phyloP scores from a whole-genome alignment of 352 stramenopile genomes.

The Pythium scleroteichum region DNA sequence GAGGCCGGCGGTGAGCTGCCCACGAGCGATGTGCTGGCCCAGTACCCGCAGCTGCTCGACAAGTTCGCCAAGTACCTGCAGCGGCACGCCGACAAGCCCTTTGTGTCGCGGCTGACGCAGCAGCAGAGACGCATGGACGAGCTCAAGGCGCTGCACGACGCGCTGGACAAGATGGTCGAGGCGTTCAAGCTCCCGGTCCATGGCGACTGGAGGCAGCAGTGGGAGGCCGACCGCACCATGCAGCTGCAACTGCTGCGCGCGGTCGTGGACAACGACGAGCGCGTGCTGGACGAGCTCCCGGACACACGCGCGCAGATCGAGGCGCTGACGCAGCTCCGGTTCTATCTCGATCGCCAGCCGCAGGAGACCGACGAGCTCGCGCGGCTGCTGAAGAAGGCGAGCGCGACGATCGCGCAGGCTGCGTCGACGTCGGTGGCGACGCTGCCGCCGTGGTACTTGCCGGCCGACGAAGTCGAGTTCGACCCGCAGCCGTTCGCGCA shows the following conservation, averaged over 20 bases:
- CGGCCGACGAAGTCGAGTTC: slow-evolving; percentile 8
- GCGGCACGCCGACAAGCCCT: not conserved
- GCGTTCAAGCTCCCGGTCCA: not conserved
- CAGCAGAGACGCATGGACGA: slow-evolving; percentile 4
- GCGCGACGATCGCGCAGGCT: slow-evolving; percentile 5
- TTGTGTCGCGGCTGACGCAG: slow-evolving; percentile 1
- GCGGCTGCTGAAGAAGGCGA: not conserved
- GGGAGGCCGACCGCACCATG: not conserved
- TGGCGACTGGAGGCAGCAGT: slow-evolving; percentile 3
- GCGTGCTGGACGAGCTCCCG: slow-evolving; percentile 1
- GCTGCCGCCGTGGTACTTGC: slow-evolving; percentile 13
- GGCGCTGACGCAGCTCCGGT: slow-evolving; percentile 1
- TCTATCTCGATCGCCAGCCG: not conserved
- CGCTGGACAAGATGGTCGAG: slow-evolving; percentile 5
- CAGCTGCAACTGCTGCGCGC: not conserved
- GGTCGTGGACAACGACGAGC: slow-evolving; percentile 3
- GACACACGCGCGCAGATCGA: slow-evolving; percentile 5
- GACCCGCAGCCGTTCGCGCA: slow-evolving; percentile 8
- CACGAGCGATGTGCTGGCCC: slow-evolving; percentile 1
- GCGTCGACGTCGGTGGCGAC: not conserved
- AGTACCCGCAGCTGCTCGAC: not conserved
- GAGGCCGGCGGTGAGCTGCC: not conserved
- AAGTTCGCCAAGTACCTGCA: not conserved
- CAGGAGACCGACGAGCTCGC: not conserved
- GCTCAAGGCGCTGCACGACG: slow-evolving; percentile 7